Evolutionary conservation across 2,329 filamentous ascomycete species (phyloP).

Genomic region (Venturia nashicola): DNA sequence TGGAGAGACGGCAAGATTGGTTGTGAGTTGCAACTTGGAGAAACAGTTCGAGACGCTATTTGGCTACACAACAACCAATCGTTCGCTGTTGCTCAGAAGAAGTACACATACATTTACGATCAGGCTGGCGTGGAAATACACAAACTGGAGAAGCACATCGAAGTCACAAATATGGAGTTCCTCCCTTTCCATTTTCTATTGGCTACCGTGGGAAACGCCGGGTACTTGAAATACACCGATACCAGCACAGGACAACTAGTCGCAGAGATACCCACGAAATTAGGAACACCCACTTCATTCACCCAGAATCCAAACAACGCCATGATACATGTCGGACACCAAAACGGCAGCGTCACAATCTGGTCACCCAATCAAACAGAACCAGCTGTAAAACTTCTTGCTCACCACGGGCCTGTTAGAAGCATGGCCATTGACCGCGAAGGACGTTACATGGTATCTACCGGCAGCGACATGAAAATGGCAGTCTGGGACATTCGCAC

Average conservation of each 20-base stretch:
- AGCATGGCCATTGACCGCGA: conserved; percentile 76
- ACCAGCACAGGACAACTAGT: conserved; percentile 86
- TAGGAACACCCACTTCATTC: conserved; percentile 73
- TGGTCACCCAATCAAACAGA: conserved; percentile 90
- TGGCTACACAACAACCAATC: conserved; percentile 93
- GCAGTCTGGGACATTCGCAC: conserved; percentile 92
- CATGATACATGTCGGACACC: conserved; percentile 81
- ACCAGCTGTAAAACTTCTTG: conserved; percentile 80
- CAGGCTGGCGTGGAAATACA: conserved; percentile 83
- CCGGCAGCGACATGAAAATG: conserved; percentile 82
- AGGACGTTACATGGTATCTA: conserved; percentile 90
- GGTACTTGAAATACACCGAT: conserved; percentile 87
- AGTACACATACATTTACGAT: conserved; percentile 95
- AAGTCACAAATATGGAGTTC: conserved; percentile 90
- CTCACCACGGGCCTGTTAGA: conserved; percentile 79
- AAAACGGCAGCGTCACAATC: conserved; percentile 86
- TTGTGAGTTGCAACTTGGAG: conserved; percentile 80
- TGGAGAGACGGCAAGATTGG: conserved; percentile 87
- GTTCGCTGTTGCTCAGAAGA: conserved; percentile 94
- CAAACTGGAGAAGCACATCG: conserved; percentile 77
- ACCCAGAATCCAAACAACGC: conserved; percentile 87
- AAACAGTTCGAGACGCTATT: conserved; percentile 78
- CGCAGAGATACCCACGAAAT: conserved; percentile 70
- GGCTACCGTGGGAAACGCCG: conserved; percentile 69
- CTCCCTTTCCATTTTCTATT: conserved; percentile 92